These are phyloP conservation scores for Cladosporium colombiae DNA, from an alignment of 2,329 filamentous ascomycete species.

Conservation along the genomic window DNA sequence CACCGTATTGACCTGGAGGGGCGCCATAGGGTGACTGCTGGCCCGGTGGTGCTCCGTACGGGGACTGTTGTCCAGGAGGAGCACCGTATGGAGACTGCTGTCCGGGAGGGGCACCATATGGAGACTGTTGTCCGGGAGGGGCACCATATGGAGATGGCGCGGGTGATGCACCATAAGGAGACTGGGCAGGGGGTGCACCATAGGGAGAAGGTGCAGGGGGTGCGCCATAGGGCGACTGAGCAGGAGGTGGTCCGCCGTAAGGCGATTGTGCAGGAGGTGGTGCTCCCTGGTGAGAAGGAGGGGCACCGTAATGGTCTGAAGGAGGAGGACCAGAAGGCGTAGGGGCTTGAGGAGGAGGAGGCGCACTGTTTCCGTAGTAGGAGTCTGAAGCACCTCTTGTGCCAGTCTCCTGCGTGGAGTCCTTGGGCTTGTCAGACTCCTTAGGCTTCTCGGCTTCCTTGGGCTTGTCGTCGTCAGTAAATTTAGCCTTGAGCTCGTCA, in stretches of 20 bases:
- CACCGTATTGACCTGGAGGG: slow-evolving; percentile 17
- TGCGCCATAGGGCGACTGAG: slow-evolving; percentile 7
- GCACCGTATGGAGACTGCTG: slow-evolving; percentile 16
- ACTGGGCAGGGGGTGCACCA: slow-evolving; percentile 2
- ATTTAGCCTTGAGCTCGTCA: slow-evolving; percentile 41
- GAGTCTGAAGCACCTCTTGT: slow-evolving; percentile 20
- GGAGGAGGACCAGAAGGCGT: slow-evolving; percentile 16
- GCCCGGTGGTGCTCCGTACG: slow-evolving; percentile 16
- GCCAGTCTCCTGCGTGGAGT: slow-evolving; percentile 30
- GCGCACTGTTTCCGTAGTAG: slow-evolving; percentile 16
- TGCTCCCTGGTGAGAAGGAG: slow-evolving; percentile 11
- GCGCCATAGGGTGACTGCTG: slow-evolving; percentile 12
- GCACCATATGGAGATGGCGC: slow-evolving; percentile 15
- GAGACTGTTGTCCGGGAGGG: background rate
- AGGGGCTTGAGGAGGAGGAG: slow-evolving; percentile 7
- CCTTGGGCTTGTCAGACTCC: slow-evolving; percentile 36
- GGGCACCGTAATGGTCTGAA: background rate
- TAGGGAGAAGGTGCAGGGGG: slow-evolving; percentile 7
- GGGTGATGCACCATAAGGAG: slow-evolving; percentile 12
- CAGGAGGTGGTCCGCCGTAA: slow-evolving; percentile 14
- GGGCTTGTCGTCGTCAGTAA: slow-evolving; percentile 33
- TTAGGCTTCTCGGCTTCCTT: slow-evolving; percentile 34
- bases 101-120: slow-evolving; percentile 4
- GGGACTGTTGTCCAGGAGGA: slow-evolving; percentile 25
- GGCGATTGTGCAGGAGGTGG: slow-evolving; percentile 25